phyloP scores from a whole-genome alignment of 2,329 filamentous ascomycete genomes.

The Sarocladium brachiariae region DNA sequence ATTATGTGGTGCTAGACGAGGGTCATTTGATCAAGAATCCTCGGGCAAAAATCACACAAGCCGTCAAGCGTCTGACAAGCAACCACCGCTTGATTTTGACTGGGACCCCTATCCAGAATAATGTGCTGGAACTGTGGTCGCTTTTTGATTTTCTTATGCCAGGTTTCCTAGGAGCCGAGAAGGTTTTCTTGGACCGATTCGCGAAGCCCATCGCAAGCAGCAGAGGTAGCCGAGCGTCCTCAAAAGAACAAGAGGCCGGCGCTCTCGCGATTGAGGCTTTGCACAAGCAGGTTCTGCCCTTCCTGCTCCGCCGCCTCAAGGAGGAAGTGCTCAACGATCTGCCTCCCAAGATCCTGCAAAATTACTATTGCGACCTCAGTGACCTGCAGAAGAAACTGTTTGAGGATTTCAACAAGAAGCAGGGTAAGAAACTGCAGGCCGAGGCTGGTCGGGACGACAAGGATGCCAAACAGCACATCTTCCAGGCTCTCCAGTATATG shows the following conservation, averaged over 20 bases:
- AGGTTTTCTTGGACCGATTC: constrained; percentile 93
- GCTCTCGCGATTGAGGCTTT: constrained; percentile 95
- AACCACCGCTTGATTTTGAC: constrained; percentile 96
- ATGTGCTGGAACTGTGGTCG: constrained; percentile 94
- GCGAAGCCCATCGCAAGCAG: constrained; percentile 93
- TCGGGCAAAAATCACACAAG: constrained; percentile 88
- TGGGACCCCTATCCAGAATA: constrained; percentile 96
- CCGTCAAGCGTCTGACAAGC: constrained; percentile 81
- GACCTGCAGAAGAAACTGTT: constrained; percentile 93
- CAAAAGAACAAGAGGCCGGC: constrained; percentile 95
- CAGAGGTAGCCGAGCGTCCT: constrained; percentile 93
- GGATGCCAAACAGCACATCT: constrained; percentile 95
- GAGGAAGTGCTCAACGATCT: constrained; percentile 96
- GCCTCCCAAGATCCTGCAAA: constrained; percentile 96
- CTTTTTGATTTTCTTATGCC: constrained; percentile 99
- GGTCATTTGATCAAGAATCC: constrained; percentile 99
- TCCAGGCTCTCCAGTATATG: constrained; percentile 99
- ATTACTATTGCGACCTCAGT: constrained; percentile 97
- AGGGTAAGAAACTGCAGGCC: constrained; percentile 78
- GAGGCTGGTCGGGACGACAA: constrained; percentile 82
- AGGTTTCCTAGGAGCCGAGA: constrained; percentile 87
- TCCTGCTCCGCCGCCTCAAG: constrained; percentile 90
- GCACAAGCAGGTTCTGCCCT: constrained; percentile 95
- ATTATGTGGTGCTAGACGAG: constrained; percentile 95
- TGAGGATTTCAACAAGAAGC: constrained; percentile 91